A percentile compares a stretch with the other conserved stretches of the same genome.
Evolutionary conservation across 371 early-diverging fungal genomes (phyloP).

Genomic region (Dichotomocladium elegans): DNA sequence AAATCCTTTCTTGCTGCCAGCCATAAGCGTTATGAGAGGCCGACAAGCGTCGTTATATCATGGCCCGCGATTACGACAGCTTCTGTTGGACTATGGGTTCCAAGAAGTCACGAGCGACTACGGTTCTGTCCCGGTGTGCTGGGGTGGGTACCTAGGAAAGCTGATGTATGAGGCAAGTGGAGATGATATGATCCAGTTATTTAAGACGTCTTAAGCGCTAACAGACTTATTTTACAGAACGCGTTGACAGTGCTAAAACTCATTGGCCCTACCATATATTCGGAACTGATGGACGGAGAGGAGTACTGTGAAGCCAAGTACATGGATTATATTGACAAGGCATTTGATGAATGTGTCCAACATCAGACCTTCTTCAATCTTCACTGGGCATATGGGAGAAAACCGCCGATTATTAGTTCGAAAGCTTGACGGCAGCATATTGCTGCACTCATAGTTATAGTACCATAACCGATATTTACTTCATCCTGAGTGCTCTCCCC

Average conservation of each 20-base stretch:
- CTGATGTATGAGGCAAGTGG: conserved; percentile 34
- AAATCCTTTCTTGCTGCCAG: too few relatives aligned
- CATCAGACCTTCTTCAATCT: conserved; percentile 35
- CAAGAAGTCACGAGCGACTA: conserved; percentile 28
- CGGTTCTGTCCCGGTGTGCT: conserved; percentile 33
- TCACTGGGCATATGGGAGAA: conserved; percentile 30
- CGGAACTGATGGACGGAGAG: conserved; percentile 11
- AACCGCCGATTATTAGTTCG: conserved; percentile 3
- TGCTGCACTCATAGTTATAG: too few relatives aligned
- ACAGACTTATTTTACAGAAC: conserved; percentile 7
- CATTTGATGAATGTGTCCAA: conserved; percentile 43
- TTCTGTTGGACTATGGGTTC: conserved; percentile 18
- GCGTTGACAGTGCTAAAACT: conserved; percentile 8
- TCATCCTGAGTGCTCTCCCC: too few relatives aligned
- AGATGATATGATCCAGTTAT: too few relatives aligned
- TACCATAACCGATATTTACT: too few relatives aligned
- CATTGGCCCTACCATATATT: conserved; percentile 17
- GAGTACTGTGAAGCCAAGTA: conserved; percentile 16
- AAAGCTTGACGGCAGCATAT: too few relatives aligned
- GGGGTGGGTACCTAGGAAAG: conserved; percentile 44
- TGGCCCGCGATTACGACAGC: conserved; percentile 14
- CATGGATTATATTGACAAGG: conserved; percentile 25
- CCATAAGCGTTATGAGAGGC: not conserved
- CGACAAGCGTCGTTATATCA: conserved; percentile 8
- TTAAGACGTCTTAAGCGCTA: too few relatives aligned